A percentile compares a stretch with the other conserved stretches of the same genome.
phyloP scores from a whole-genome alignment of 2,329 filamentous ascomycete genomes.

The Helotiales sp. region DNA sequence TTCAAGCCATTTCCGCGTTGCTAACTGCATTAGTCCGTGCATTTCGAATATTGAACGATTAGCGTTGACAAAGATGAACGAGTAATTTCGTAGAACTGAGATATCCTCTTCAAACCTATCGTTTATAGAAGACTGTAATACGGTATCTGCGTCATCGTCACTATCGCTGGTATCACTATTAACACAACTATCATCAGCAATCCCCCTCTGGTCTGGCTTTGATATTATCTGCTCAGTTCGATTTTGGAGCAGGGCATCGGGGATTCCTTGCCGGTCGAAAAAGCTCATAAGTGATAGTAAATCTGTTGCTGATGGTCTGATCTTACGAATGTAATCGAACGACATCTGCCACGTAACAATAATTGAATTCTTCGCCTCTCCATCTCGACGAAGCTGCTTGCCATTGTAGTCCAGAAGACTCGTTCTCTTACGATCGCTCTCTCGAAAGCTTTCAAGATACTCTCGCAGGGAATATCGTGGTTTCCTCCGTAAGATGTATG shows the following conservation, averaged over 20 bases:
- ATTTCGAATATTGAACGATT: neutral
- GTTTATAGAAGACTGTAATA: conserved; percentile 7
- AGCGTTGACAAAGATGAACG: neutral
- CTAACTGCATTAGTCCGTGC: neutral
- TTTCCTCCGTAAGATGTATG: conserved; percentile 23
- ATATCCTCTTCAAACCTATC: conserved; percentile 1
- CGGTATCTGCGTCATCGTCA: conserved; percentile 12
- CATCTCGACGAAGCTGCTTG: conserved; percentile 36
- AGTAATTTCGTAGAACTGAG: neutral
- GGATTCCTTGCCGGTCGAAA: conserved; percentile 44
- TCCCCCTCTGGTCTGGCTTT: neutral
- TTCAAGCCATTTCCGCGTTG: neutral
- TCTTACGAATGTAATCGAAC: conserved; percentile 37
- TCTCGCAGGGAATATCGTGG: conserved; percentile 34
- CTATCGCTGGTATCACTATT: neutral
- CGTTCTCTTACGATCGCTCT: conserved; percentile 32
- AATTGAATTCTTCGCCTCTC: conserved; percentile 35
- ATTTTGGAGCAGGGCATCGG: conserved; percentile 31
- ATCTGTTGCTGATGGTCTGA: conserved; percentile 37
- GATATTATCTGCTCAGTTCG: neutral
- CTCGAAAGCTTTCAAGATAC: conserved; percentile 41
- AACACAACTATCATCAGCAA: neutral
- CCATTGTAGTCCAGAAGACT: conserved; percentile 33
- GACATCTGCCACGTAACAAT: conserved; percentile 38
- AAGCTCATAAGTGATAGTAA: conserved; percentile 47